These are phyloP conservation scores for Diatrype stigma DNA, from an alignment of 2,329 filamentous ascomycete genomes.

Conservation along the genomic window DNA sequence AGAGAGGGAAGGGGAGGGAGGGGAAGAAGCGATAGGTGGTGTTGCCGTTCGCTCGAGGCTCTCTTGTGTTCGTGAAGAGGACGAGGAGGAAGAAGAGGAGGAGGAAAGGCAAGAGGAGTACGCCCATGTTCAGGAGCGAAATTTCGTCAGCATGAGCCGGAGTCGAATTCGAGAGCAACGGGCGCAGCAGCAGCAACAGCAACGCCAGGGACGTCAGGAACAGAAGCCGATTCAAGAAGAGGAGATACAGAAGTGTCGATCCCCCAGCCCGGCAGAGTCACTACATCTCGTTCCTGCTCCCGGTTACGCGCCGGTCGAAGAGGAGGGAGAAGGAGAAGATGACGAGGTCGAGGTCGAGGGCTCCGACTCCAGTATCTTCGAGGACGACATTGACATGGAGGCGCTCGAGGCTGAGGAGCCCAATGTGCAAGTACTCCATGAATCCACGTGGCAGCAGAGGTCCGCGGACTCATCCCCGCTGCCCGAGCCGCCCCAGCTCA, in stretches of 20 bases:
- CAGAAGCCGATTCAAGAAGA: constrained; percentile 33
- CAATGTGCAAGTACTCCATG: constrained; percentile 28
- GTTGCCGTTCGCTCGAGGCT: constrained; percentile 30
- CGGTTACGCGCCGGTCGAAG: constrained; percentile 21
- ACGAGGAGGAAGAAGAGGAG: constrained; percentile 37
- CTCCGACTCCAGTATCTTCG: constrained; percentile 34
- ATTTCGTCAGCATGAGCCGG: neutral
- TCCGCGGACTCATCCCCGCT: constrained; percentile 38
- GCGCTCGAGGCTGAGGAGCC: constrained; percentile 28
- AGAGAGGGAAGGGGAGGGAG: no score
- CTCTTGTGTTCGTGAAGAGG: constrained; percentile 34
- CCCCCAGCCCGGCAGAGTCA: constrained; percentile 32
- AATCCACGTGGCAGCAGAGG: constrained; percentile 18
- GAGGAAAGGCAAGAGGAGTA: constrained; percentile 36
- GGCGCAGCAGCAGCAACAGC: constrained; percentile 44
- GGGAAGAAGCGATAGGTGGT: no score
- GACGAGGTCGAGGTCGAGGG: constrained; percentile 17
- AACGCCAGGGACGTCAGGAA: constrained; percentile 30
- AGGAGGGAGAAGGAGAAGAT: constrained; percentile 8
- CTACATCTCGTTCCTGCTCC: constrained; percentile 38
- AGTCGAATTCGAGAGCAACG: constrained; percentile 27
- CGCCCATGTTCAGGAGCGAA: constrained; percentile 21
- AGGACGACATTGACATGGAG: constrained; percentile 40
- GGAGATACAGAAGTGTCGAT: constrained; percentile 15
- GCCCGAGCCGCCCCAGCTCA: constrained; percentile 43